Conservation (phyloP, 306 rosid species). For the Castanospermum australe region DNA sequence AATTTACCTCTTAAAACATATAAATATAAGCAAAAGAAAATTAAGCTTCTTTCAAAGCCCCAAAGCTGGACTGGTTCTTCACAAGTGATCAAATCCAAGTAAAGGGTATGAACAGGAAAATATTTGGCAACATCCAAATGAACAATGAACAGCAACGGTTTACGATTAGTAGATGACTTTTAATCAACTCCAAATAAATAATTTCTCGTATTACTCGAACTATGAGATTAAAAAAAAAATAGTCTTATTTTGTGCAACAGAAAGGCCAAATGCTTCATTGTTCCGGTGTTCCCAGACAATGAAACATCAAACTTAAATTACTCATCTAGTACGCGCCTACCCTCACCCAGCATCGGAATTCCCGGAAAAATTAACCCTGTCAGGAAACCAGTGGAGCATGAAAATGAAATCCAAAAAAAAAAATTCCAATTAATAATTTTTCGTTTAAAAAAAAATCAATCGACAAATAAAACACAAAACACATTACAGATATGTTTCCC, state of each 20-base stretch:
- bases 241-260: background rate
- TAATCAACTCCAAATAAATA: background rate
- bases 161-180: background rate
- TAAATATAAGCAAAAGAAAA: background rate
- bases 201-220: background rate
- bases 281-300: constrained; percentile 18
- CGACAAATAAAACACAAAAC: background rate
- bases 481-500: background rate
- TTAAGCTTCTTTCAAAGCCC: background rate
- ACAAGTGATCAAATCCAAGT: background rate
- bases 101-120: background rate
- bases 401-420: background rate
- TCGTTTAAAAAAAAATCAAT: background rate
- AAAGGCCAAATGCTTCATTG: background rate
- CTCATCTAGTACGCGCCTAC: background rate
- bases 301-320: background rate
- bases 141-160: background rate
- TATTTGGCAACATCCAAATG: background rate
- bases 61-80: background rate
- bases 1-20: background rate
- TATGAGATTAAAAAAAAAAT: no score
- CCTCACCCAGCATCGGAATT: background rate
- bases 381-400: background rate
- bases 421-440: background rate
- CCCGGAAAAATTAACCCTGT: background rate